Base-by-base conservation (phyloP, 2,329 filamentous ascomycete species). In the Ascochyta koolunga region DNA sequence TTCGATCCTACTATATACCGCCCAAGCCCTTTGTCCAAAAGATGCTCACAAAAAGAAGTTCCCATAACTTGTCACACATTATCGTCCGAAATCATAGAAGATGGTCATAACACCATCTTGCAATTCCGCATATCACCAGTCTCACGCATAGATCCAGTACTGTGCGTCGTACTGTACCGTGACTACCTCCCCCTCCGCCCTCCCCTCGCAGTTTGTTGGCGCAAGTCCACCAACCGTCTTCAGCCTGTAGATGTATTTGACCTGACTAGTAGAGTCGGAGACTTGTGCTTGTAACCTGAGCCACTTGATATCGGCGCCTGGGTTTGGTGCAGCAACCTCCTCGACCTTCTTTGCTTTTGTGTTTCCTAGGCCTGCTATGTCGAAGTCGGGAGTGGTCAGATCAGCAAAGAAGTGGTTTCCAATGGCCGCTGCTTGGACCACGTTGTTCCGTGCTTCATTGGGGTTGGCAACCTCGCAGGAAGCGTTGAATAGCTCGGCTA, bases 351-450 rank as follows among this genome's bases (percentile, higher is more conserved):
- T 80, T 66, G 86, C 85, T 19, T 83, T 84, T 52, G 86, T 81
- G 38, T 88, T 89, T 33, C 90, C 79, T 0, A 79, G 70, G 1
- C 83, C 86, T 72, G 89, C 83, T 58, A 97, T 82, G 76, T 93
- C 83, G 80, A 98, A 98, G 74, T 89, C 88, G 0, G 93, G 89
- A 0, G 89, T 91, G 1, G 84, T 88, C 32, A 74, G 68, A 67
- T 88, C 84, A 58, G 79, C 77, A 82, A 97, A 96, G 83, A 85
- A 96, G 79, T 96, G 93, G 66, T 89, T 81, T 21, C 92, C 91
- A 21, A 79, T 67, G 4, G 75, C 63, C 4, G 74, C 40, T 1
- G 61, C 51, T 21, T 62, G 47, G n/a, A 63, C 52, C 4, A 67
- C 59, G 9, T 49, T 21, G 46, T 62, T 27, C 67, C 69, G 19